These are phyloP conservation scores for Babesia caballi DNA, from an alignment of 169 alveolate genomes.

Conservation along the genomic window DNA sequence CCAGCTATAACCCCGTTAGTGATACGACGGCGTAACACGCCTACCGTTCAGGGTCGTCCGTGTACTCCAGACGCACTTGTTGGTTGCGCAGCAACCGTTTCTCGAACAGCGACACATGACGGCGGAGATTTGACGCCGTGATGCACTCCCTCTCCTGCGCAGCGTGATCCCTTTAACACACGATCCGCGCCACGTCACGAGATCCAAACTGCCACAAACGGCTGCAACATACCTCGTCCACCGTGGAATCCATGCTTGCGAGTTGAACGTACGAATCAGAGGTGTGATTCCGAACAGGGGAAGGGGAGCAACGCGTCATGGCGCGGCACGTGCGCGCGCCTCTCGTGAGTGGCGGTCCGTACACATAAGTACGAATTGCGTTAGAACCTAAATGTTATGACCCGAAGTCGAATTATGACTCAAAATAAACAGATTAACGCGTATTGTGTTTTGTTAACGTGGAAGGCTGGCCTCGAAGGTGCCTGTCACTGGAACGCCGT, in stretches of 20 bases:
- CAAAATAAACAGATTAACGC: too few relatives aligned
- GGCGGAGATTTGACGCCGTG: slow-evolving; percentile 19
- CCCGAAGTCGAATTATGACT: too few relatives aligned
- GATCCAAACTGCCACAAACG: not conserved
- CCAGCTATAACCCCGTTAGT: slow-evolving; percentile 28
- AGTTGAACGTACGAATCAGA: not conserved
- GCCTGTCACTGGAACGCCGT: too few relatives aligned
- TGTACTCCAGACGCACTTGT: slow-evolving; percentile 42
- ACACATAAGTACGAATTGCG: too few relatives aligned
- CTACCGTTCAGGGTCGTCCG: slow-evolving; percentile 62
- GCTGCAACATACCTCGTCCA: not conserved
- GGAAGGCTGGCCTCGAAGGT: too few relatives aligned
- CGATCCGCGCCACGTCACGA: not conserved
- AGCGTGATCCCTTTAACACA: not conserved
- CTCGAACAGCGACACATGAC: slow-evolving; percentile 23
- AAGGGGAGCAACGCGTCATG: not conserved
- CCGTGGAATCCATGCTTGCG: slow-evolving; percentile 5
- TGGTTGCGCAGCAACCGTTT: slow-evolving; percentile 35
- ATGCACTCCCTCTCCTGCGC: slow-evolving; percentile 23
- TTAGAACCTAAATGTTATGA: too few relatives aligned
- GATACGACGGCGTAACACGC: not conserved
- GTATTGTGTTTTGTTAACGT: too few relatives aligned
- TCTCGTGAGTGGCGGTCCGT: slow-evolving; percentile 13
- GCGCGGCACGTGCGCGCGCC: slow-evolving; percentile 7
- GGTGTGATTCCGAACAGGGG: too few relatives aligned